Conservation (phyloP, 768 basidiomycete species). For the Rhodotorula babjevae region DNA sequence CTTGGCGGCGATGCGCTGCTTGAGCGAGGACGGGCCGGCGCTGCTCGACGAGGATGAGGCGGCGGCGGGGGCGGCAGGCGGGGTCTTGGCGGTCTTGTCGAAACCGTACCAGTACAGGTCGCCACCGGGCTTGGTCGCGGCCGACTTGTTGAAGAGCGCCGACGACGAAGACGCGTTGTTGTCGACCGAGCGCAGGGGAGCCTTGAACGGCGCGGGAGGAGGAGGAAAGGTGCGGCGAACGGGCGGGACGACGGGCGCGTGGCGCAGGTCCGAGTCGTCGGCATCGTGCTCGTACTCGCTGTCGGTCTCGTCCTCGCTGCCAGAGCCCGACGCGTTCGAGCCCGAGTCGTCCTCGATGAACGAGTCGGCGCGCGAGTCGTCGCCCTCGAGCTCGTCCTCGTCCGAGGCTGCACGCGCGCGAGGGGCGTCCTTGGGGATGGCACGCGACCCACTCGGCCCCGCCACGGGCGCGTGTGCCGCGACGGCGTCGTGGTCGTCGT, state of each 20-base stretch:
- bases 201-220: neutral
- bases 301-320: neutral
- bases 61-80: neutral
- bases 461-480: no score
- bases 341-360: neutral
- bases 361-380: neutral
- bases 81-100: neutral
- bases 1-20: neutral
- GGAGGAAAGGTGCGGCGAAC: neutral
- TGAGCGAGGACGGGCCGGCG: conserved; percentile 12
- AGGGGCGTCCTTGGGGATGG: no score
- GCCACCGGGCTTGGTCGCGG: neutral
- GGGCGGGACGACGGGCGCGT: neutral
- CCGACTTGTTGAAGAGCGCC: neutral
- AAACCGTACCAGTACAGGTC: neutral
- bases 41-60: neutral
- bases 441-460: no score
- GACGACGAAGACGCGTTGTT: neutral
- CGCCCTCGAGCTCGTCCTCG: neutral
- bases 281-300: neutral
- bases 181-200: neutral
- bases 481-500: no score
- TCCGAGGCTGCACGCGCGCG: no score
- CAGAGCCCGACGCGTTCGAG: neutral
- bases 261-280: neutral